Base-by-base conservation (phyloP, 164 flowering plant species). In the Nymphaea thermarum region DNA sequence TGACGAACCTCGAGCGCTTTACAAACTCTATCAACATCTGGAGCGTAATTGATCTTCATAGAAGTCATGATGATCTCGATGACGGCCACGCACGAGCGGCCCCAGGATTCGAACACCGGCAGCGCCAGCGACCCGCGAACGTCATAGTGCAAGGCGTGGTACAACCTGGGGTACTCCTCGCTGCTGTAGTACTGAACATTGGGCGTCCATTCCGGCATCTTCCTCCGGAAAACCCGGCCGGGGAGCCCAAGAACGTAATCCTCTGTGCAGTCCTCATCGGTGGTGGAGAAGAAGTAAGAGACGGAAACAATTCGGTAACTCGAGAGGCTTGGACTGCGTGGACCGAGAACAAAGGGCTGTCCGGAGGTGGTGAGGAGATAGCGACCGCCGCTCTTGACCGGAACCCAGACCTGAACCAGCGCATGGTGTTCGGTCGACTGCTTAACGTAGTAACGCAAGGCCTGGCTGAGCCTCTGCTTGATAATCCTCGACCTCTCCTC, bases 11-110 rank as follows among this genome's bases (percentile, higher is more conserved):
- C 94, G 71, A 95, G 98, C 42, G 99, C 99, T 81, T 90, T 95
- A 84, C 99, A 95, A 71, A 95, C 90, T 88, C 85, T 91, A 77
- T 90, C 98, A 73, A 91, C 96, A 80, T 91, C 99, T 41, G 98
- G 75, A 60, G 91, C 96, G 79, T 91, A 95, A 72, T 90, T 85
- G 42, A 90, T 85, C 85, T 88, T 91, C 77, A 77, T 89, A 25
- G 91, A 84, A 43, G 96, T 95, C 94, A 87, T 77, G 72, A 95
- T 90, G 64, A 95, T 90, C 83, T 95, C 99, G 75, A 95, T 76
- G 5, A 95, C 99, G 71, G 88, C 99, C 74, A 95, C 80, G 80
- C 99, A 95, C 42, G 86, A 84, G 76, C 84, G 86, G 44, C 89
- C 87, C 45, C 89, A 81, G 72, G 93, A 86, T 69, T 95, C 99